A percentile compares a stretch with the other conserved stretches of the same genome.
Evolutionary conservation across 2,329 filamentous ascomycete species (phyloP).

Genomic region (Sphaerostilbella broomeana): DNA sequence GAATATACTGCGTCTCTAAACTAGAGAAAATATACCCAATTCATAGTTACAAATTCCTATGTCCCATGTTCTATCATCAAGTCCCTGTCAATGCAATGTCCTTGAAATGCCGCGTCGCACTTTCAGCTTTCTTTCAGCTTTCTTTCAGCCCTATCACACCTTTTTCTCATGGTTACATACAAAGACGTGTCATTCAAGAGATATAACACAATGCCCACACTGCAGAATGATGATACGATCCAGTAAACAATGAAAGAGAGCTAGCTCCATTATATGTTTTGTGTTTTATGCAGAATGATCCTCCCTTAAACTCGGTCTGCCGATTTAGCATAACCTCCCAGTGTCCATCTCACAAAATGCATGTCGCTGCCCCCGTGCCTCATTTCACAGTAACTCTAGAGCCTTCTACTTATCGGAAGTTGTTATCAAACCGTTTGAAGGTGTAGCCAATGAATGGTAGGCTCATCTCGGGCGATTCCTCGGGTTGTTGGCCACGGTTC

Average conservation of each 20-base stretch:
- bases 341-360: slow-evolving; percentile 1
- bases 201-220: not conserved
- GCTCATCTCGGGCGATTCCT: slow-evolving; percentile 89
- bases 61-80: too few species aligned
- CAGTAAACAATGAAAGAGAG: too few species aligned
- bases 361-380: not conserved
- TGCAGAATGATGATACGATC: not conserved
- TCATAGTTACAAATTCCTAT: too few species aligned
- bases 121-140: too few species aligned
- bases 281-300: slow-evolving; percentile 11
- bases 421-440: slow-evolving; percentile 89
- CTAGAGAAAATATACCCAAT: too few species aligned
- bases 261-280: slow-evolving; percentile 3
- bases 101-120: too few species aligned
- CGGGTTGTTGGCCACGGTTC: slow-evolving; percentile 45
- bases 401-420: slow-evolving; percentile 45
- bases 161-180: not conserved
- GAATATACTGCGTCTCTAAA: too few species aligned
- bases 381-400: slow-evolving; percentile 5
- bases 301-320: slow-evolving; percentile 8
- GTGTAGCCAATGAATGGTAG: slow-evolving; percentile 64
- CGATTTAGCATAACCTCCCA: slow-evolving; percentile 9
- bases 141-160: too few species aligned
- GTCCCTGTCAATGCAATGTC: too few species aligned
- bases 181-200: not conserved